Evolutionary conservation across 371 early-diverging fungal genomes (phyloP), one percentile per base, ranked within the genome.

Genomic region (Hamiltosporidium tvaerminnensis): DNA sequence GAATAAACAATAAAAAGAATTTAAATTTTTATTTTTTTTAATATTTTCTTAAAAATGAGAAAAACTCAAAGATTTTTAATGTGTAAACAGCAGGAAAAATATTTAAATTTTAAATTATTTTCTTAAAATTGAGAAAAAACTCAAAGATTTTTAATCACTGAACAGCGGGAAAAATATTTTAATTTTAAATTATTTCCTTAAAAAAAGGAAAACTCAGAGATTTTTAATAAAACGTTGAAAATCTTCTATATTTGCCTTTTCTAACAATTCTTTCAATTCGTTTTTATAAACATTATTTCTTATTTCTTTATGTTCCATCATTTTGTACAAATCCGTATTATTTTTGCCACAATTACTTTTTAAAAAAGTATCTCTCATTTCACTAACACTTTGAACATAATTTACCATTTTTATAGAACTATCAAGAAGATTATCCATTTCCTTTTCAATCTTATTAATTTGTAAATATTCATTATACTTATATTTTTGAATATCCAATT

Each of bases 271-370:
- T n/a, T 57, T 61, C 37, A 55, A 33, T 50, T 70, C 70, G 12
- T 65, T 62, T 39, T 55, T 61, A 16, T 56, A 65, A 41, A 57
- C 41, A 30, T 62, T 63, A 44, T 48, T 61, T 52, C 44, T 65
- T 7, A 70, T 48, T n/a, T 66, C 54, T 56, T 63, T 70, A 49
- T 62, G 53, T 23, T 70, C 70, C 53, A 70, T 38, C 5, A 66
- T 23, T 23, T 48, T 37, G 9, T 57, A 52, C 33, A 64, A 38
- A 10, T 61, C 57, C 2, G 53, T 52, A 23, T 65, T 41, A 1
- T 38, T 50, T 2, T 2, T 44, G 2, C 33, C n/a, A n/a, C 54
- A 7, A 14, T 4, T 2, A 33, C 35, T 44, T 7, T 41, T 37
- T 30, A 52, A 4, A 36, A 53, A 53, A 4, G 16, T 31, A 34